phyloP scores from a whole-genome alignment of 1,139 yeast species.

The Lodderomyces parapsilosis region DNA sequence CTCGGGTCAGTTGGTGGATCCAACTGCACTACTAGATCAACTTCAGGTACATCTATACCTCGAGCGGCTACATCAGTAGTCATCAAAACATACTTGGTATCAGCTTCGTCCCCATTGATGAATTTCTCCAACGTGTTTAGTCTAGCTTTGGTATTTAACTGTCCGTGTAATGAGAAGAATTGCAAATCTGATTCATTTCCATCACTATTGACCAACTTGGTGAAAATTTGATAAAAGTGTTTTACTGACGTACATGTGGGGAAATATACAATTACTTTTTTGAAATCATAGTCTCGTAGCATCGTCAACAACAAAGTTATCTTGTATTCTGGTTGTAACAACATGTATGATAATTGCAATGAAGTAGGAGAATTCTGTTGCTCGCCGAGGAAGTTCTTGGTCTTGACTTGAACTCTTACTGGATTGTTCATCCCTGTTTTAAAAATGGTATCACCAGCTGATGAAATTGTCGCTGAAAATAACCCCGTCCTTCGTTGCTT shows the following conservation, averaged over 20 bases:
- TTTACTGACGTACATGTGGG: conserved; percentile 89
- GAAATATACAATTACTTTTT: conserved; percentile 80
- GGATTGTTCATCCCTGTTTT: conserved; percentile 88
- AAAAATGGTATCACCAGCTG: conserved; percentile 70
- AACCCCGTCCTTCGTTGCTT: conserved; percentile 92
- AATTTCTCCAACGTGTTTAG: conserved; percentile 67
- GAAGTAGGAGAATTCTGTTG: conserved; percentile 53
- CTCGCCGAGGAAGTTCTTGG: conserved; percentile 25
- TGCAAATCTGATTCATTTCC: conserved; percentile 34
- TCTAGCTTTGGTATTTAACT: conserved; percentile 71
- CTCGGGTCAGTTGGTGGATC: conserved; percentile 94
- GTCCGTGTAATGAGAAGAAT: conserved; percentile 81
- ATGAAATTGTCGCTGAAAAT: conserved; percentile 85
- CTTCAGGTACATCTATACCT: conserved; percentile 91
- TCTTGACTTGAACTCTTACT: conserved; percentile 73
- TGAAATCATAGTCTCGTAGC: conserved; percentile 54
- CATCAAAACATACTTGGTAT: conserved; percentile 59
- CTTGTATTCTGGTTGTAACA: conserved; percentile 60
- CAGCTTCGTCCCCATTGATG: conserved; percentile 40
- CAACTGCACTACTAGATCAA: conserved; percentile 80
- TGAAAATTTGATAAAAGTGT: conserved; percentile 63
- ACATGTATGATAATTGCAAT: conserved; percentile 60
- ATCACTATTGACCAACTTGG: conserved; percentile 14
- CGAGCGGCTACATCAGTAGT: conserved; percentile 91
- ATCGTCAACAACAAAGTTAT: conserved; percentile 57